Conservation (phyloP, 768 basidiomycete genomes). For the Amanita jacksonii region DNA sequence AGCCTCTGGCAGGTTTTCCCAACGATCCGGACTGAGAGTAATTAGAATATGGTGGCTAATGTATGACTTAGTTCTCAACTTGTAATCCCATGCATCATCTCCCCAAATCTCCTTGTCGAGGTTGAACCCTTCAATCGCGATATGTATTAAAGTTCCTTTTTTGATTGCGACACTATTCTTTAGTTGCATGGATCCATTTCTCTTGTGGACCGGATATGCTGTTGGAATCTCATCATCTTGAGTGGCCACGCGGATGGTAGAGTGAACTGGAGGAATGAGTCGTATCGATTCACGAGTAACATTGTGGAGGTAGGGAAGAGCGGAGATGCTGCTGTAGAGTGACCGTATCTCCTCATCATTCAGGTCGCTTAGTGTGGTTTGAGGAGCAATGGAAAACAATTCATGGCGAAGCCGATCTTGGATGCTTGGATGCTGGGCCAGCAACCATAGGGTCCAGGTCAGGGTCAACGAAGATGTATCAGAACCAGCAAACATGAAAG, state of each 20-base stretch:
- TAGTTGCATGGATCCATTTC: constrained; percentile 34
- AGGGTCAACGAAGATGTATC: constrained; percentile 78
- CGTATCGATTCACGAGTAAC: constrained; percentile 69
- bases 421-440: constrained; percentile 55
- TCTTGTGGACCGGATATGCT: constrained; percentile 46
- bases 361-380: constrained; percentile 32
- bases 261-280: constrained; percentile 74
- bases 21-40: constrained; percentile 60
- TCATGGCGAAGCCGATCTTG: constrained; percentile 71
- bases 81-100: constrained; percentile 70
- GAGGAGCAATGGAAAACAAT: constrained; percentile 33
- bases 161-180: constrained; percentile 38
- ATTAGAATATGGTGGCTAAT: background rate
- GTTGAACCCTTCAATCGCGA: constrained; percentile 75
- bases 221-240: constrained; percentile 73
- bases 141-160: constrained; percentile 68
- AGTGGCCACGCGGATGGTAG: constrained; percentile 69
- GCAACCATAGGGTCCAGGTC: constrained; percentile 75
- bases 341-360: constrained; percentile 59
- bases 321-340: constrained; percentile 43
- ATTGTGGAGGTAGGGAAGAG: constrained; percentile 66
- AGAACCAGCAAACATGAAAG: constrained; percentile 86
- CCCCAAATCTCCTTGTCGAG: constrained; percentile 76
- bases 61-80: constrained; percentile 33
- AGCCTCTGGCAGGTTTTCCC: constrained; percentile 68